These are phyloP conservation scores for Cyberlindnera amylophila DNA, from an alignment of 805 yeast species.

Conservation along the genomic window DNA sequence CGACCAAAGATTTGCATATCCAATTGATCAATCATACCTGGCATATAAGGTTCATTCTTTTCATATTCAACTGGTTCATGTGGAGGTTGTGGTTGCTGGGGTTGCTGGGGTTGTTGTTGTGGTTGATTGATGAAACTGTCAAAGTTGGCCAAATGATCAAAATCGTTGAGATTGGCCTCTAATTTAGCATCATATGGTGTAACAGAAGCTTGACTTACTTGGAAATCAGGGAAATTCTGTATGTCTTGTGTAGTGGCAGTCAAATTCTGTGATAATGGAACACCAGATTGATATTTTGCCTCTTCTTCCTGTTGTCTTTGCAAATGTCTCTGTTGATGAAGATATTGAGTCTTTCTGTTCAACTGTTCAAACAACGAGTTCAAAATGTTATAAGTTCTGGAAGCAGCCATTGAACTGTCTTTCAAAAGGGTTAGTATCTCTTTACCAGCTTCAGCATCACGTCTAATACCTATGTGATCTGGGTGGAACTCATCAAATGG, in stretches of 20 bases:
- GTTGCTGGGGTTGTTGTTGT: not conserved
- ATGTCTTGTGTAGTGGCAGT: conserved; percentile 4
- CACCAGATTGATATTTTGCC: conserved; percentile 10
- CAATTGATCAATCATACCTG: conserved; percentile 80
- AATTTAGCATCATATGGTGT: conserved; percentile 18
- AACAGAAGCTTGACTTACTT: conserved; percentile 6
- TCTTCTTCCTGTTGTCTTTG: conserved; percentile 13
- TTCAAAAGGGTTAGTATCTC: conserved; percentile 67
- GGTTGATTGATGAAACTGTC: conserved; percentile 28
- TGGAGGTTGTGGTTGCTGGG: not conserved
- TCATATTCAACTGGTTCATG: not conserved
- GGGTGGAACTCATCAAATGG: conserved; percentile 42
- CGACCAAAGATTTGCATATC: conserved; percentile 85
- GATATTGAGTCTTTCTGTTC: conserved; percentile 63
- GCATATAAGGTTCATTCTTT: conserved; percentile 44
- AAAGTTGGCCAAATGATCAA: conserved; percentile 29
- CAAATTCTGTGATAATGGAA: conserved; percentile 28
- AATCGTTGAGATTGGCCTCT: conserved; percentile 22
- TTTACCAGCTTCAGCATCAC: conserved; percentile 81
- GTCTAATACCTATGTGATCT: conserved; percentile 55
- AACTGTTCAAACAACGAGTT: conserved; percentile 77
- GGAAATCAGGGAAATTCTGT: conserved; percentile 7
- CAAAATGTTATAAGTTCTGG: conserved; percentile 73
- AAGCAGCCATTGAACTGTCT: conserved; percentile 72
- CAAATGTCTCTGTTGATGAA: conserved; percentile 29